Percentiles rank a stretch among this genome's conserved stretches.
Conservation (phyloP, 208 protist genomes). For the Perkinsela sp. region DNA sequence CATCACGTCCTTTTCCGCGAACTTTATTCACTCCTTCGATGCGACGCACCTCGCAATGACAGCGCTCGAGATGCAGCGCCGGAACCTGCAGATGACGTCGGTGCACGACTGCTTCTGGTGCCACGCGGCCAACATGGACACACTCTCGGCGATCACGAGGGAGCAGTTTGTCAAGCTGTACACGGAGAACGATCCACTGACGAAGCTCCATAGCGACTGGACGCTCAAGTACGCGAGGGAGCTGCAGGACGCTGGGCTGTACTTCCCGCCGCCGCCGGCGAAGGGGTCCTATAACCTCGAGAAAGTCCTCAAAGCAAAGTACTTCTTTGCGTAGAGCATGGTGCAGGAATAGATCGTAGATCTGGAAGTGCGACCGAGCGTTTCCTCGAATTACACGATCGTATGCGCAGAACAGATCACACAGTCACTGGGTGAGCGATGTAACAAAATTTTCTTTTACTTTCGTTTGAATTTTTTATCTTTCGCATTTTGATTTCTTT, state of each 20-base stretch:
- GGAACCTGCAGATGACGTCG: slow-evolving; percentile 15
- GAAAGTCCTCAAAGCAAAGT: background rate
- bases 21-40: slow-evolving; percentile 67
- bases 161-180: slow-evolving; percentile 49
- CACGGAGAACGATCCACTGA: slow-evolving; percentile 2
- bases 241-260: background rate
- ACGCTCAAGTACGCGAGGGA: background rate
- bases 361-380: too few relatives aligned
- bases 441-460: too few relatives aligned
- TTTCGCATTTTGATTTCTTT: too few relatives aligned
- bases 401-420: too few relatives aligned
- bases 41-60: slow-evolving; percentile 61
- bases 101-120: slow-evolving; percentile 69
- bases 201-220: background rate
- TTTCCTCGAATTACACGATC: too few relatives aligned
- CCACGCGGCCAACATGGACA: slow-evolving; percentile 21
- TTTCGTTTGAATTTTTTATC: too few relatives aligned
- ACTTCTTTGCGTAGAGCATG: background rate
- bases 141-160: slow-evolving; percentile 23
- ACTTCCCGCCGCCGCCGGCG: background rate
- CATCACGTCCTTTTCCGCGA: slow-evolving; percentile 48
- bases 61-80: slow-evolving; percentile 11
- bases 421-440: too few relatives aligned
- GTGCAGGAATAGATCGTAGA: too few relatives aligned
- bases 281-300: background rate